phyloP scores from a whole-genome alignment of 2,329 filamentous ascomycete genomes.

The Phialophora verrucosa region DNA sequence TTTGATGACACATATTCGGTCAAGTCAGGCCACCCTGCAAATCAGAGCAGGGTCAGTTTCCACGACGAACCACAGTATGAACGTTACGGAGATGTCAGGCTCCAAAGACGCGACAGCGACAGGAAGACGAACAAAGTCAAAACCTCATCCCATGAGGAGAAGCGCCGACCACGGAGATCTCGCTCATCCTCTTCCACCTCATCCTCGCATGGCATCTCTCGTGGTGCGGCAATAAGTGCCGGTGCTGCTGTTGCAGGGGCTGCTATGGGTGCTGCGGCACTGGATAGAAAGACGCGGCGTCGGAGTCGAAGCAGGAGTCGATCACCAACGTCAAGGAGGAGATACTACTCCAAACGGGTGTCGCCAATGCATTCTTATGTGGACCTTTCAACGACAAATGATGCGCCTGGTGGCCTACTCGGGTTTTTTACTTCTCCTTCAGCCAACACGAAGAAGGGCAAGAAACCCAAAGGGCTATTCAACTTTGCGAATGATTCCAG shows the following conservation, averaged over 20 bases:
- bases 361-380: slow-evolving; percentile 66
- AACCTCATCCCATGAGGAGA: slow-evolving; percentile 3
- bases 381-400: slow-evolving; percentile 67
- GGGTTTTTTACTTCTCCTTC: slow-evolving; percentile 69
- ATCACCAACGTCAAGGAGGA: slow-evolving; percentile 45
- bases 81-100: slow-evolving; percentile 47
- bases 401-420: slow-evolving; percentile 60
- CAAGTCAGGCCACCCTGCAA: slow-evolving; percentile 56
- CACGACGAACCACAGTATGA: slow-evolving; percentile 47
- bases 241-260: slow-evolving; percentile 46
- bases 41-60: slow-evolving; percentile 42
- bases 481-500: slow-evolving; percentile 68
- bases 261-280: slow-evolving; percentile 44
- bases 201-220: slow-evolving; percentile 20
- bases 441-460: slow-evolving; percentile 55
- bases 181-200: slow-evolving; percentile 31
- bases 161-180: slow-evolving; percentile 25
- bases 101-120: slow-evolving; percentile 42
- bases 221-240: slow-evolving; percentile 45
- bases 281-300: slow-evolving; percentile 39
- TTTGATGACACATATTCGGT: slow-evolving; percentile 67
- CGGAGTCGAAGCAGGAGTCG: slow-evolving; percentile 44
- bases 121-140: slow-evolving; percentile 24
- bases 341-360: slow-evolving; percentile 47
- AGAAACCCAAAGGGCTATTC: slow-evolving; percentile 56